Evolutionary conservation across 2,329 filamentous ascomycete genomes (phyloP), one percentile per base, ranked within the genome.

Genomic region (Sporothrix curviconia): DNA sequence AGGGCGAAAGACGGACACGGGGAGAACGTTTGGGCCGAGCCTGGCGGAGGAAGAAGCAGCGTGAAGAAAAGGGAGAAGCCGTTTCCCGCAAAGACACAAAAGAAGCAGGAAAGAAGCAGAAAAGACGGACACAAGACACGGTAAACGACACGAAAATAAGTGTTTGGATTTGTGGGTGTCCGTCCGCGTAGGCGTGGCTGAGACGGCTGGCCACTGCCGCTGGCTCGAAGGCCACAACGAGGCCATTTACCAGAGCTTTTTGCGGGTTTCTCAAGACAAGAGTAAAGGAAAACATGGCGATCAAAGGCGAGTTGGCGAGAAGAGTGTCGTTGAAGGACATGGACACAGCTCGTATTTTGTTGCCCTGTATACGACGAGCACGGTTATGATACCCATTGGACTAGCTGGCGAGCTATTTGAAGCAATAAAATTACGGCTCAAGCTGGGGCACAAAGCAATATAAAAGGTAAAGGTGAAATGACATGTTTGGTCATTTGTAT

Each of bases 211-310:
- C 4, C 64, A 71, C 4, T 75, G 87, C 55, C 77, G 88, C 32
- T 95, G 90, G 92, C 67, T 90, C 1, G 84, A 89, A 64, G 92
- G 94, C 0, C 76, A 78, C 6, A 88, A 95, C 63, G 75, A 80
- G 17, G 78, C 85, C 0, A 67, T 94, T 0, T 96, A 92, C 70
- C 89, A 95, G 72, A 96, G 92, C n/a, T 68, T 90, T 99, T 61
- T 87, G 85, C 60, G 91, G 90, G 0, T 90, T 92, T 75, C 62
- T 95, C 44, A 88, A 84, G 69, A 75, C 80, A 36, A 80, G 78
- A 58, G 56, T 76, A 2, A 63, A 65, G 39, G 65, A 65, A 4
- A 24, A 14, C 2, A 2, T 22, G 22, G 12, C 4, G 15, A 44
- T 4, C 25, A 15, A 17, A 22, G 19, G 12, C 4, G 2, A 42